Evolutionary conservation across 176 grass and related monocot species (phyloP).

Genomic region (Lolium multiflorum): DNA sequence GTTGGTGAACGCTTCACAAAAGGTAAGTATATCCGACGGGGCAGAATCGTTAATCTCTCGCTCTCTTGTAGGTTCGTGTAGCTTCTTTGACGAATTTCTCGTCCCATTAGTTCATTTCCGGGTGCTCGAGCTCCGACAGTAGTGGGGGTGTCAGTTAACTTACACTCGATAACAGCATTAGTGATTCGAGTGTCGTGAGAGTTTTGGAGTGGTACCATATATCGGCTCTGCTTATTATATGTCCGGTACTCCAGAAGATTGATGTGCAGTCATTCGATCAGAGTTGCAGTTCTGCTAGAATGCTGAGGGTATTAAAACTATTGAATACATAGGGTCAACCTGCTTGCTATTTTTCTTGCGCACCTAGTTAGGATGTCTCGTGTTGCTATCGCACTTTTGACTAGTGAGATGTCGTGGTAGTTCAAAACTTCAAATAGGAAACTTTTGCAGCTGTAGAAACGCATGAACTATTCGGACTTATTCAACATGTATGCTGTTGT

Average conservation of each 20-base stretch:
- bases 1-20: conserved; percentile 59
- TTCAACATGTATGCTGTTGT: neutral
- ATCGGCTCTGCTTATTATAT: neutral
- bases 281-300: neutral
- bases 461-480: neutral
- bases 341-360: neutral
- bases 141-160: neutral
- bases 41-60: neutral
- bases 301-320: neutral
- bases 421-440: neutral
- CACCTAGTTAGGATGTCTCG: neutral
- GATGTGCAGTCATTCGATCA: neutral
- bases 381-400: neutral
- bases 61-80: neutral
- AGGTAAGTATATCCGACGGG: conserved; percentile 41
- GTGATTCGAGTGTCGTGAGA: neutral
- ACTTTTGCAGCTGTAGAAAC: neutral
- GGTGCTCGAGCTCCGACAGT: neutral
- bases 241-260: neutral
- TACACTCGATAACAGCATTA: neutral
- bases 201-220: neutral
- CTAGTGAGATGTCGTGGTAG: neutral
- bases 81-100: neutral
- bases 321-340: neutral
- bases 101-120: neutral